Conservation (phyloP, 495 filamentous ascomycete species). For the Xylaria curta region DNA sequence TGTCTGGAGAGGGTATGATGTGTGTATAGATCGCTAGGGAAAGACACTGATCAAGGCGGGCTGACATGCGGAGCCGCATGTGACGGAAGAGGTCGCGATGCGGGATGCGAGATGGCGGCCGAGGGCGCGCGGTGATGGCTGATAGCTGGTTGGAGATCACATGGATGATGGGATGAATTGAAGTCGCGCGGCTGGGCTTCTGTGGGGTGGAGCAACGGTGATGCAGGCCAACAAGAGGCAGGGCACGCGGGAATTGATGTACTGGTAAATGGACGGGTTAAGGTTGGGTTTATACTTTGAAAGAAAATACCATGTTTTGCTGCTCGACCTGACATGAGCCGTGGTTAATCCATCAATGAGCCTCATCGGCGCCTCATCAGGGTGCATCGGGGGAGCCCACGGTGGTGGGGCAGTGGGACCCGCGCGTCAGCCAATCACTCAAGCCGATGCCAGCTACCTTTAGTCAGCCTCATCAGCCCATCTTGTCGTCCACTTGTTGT, state of each 20-base stretch:
- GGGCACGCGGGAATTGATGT: background rate
- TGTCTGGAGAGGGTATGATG: background rate
- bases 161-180: constrained; percentile 14
- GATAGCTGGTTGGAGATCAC: constrained; percentile 9
- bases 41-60: background rate
- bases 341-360: constrained; percentile 11
- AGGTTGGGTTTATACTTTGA: background rate
- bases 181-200: background rate
- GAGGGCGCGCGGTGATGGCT: constrained; percentile 17
- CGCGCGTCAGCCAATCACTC: background rate
- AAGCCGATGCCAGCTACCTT: background rate
- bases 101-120: background rate
- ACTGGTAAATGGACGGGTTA: background rate
- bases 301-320: background rate
- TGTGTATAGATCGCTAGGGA: background rate
- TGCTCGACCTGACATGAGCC: background rate
- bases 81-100: constrained; percentile 8
- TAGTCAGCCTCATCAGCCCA: constrained; percentile 11
- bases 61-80: background rate
- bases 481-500: background rate
- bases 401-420: background rate
- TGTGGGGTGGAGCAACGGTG: background rate
- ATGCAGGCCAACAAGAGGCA: background rate
- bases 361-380: background rate
- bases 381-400: background rate